Conservation (phyloP, 2,329 filamentous ascomycete genomes). For the Cladosporium sp. region DNA sequence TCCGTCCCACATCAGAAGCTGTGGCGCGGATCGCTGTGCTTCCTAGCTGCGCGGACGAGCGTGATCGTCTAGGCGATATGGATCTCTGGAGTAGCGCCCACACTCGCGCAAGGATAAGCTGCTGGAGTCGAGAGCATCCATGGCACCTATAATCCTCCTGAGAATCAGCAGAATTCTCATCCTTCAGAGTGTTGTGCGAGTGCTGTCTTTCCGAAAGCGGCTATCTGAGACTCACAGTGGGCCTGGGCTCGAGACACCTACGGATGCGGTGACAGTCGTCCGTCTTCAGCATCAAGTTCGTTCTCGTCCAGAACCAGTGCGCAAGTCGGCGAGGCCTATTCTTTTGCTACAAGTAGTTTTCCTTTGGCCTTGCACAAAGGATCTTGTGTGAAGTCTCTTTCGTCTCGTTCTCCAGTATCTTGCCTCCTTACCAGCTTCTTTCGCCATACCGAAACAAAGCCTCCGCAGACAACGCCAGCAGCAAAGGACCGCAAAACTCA, state of each 20-base stretch:
- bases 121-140: conserved; percentile 22
- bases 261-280: conserved; percentile 35
- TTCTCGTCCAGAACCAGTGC: conserved; percentile 17
- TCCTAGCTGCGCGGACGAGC: conserved; percentile 28
- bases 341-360: conserved; percentile 35
- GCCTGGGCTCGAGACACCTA: conserved; percentile 34
- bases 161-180: conserved; percentile 22
- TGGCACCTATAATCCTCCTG: conserved; percentile 26
- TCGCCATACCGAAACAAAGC: conserved; percentile 36
- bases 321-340: conserved; percentile 4
- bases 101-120: conserved; percentile 27
- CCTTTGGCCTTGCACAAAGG: conserved; percentile 34
- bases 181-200: conserved; percentile 25
- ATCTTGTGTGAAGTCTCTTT: conserved; percentile 35
- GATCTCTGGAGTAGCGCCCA: conserved; percentile 27
- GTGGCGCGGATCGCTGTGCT: conserved; percentile 35
- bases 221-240: conserved; percentile 30
- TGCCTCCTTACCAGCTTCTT: conserved; percentile 30
- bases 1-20: conserved; percentile 33
- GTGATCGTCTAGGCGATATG: conserved; percentile 34
- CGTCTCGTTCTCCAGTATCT: conserved; percentile 31
- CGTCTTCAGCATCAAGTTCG: conserved; percentile 31
- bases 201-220: conserved; percentile 36
- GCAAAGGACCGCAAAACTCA: conserved; percentile 24
- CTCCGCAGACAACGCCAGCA: conserved; percentile 29